phyloP scores from a whole-genome alignment of 345 rosid species.

The Firmiana major region DNA sequence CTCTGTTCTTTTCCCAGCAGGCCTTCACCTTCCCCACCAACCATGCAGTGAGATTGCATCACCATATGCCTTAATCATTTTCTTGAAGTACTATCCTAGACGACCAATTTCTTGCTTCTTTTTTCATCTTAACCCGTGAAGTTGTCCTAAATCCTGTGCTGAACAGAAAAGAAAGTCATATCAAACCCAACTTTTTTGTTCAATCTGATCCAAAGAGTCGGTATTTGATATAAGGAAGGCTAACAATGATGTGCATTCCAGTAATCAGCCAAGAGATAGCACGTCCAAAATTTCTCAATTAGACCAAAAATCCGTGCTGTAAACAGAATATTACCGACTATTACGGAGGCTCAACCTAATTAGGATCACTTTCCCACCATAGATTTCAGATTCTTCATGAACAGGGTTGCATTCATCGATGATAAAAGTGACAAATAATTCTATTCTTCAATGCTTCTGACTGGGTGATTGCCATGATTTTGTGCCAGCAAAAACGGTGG shows the following conservation, averaged over 20 bases:
- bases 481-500: neutral
- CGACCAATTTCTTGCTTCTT: neutral
- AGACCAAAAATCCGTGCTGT: neutral
- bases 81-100: neutral
- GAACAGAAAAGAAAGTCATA: no score
- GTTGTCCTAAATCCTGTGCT: no score
- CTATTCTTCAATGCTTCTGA: no score
- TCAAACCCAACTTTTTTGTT: no score
- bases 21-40: neutral
- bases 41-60: neutral
- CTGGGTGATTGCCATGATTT: neutral
- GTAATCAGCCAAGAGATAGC: slow-evolving; percentile 2
- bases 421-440: neutral
- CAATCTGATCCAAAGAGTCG: no score
- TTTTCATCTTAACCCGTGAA: no score
- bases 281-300: neutral
- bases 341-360: no score
- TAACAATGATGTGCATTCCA: neutral
- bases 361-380: no score
- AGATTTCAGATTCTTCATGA: no score
- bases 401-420: neutral
- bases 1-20: neutral
- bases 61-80: no score
- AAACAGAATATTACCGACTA: no score
- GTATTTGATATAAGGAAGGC: no score